Percentiles rank a stretch among this genome's conserved stretches.
Conservation (phyloP, 1,139 yeast species). For the Suhomyces yuchorum region DNA sequence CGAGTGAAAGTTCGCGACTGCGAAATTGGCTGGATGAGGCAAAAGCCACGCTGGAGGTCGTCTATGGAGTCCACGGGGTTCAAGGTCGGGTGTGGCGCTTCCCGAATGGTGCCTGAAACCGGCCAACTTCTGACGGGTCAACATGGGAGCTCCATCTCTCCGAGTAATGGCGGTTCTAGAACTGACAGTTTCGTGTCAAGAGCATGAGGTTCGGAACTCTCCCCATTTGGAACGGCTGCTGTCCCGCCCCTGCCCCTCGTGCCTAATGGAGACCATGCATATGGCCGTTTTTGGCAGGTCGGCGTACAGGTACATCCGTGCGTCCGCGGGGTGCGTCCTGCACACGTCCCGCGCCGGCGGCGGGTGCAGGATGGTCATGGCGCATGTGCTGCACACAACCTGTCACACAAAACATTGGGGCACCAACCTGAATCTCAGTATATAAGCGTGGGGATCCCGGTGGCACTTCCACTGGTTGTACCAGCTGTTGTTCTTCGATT, state of each 20-base stretch:
- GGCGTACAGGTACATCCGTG: neutral
- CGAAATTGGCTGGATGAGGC: neutral
- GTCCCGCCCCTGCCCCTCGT: conserved; percentile 10
- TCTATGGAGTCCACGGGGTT: neutral
- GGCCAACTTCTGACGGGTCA: too few species aligned
- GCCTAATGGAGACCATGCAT: conserved; percentile 2
- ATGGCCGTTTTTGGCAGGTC: neutral
- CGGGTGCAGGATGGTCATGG: neutral
- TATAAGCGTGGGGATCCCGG: neutral
- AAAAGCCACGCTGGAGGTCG: neutral
- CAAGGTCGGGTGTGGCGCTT: neutral
- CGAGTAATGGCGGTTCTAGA: too few species aligned
- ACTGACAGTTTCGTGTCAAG: neutral
- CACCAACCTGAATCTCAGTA: neutral
- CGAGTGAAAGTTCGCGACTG: neutral
- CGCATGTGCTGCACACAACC: conserved; percentile 1
- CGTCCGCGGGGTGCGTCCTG: neutral
- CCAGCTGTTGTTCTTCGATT: neutral
- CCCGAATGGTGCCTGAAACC: neutral
- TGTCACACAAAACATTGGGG: neutral
- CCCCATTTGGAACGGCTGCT: neutral
- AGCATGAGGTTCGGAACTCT: neutral
- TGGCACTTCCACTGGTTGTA: neutral
- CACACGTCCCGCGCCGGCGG: neutral
- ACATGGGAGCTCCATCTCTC: too few species aligned